Percentiles rank a stretch among this genome's conserved stretches.
Evolutionary conservation across 495 filamentous ascomycete species (phyloP).

Genomic region (Platismatia glauca): DNA sequence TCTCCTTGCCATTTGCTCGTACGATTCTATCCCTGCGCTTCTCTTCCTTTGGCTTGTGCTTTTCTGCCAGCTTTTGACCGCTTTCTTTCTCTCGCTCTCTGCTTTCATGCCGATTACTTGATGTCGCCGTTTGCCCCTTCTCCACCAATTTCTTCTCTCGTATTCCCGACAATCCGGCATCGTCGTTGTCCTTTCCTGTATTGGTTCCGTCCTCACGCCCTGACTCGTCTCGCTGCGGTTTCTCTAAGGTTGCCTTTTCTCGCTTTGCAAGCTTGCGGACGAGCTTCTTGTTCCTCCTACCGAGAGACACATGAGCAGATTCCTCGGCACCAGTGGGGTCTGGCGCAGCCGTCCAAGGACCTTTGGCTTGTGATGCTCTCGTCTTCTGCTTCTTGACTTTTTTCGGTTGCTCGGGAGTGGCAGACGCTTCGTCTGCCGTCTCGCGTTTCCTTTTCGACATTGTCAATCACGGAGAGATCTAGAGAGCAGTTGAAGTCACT

Average conservation of each 20-base stretch:
- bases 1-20: neutral
- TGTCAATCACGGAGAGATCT: neutral
- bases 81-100: neutral
- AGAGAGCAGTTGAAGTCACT: neutral
- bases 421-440: neutral
- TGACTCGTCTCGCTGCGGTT: neutral
- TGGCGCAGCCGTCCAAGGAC: neutral
- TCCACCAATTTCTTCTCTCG: neutral
- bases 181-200: neutral
- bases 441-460: slow-evolving; percentile 7
- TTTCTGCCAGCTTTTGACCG: neutral
- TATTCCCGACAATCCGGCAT: neutral
- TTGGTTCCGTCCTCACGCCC: neutral
- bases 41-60: neutral
- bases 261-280: neutral
- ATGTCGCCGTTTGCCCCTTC: neutral
- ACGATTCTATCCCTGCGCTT: neutral
- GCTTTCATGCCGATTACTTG: neutral
- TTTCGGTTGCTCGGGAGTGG: neutral
- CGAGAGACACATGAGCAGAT: neutral
- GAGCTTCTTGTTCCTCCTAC: neutral
- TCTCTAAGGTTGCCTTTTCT: neutral
- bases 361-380: neutral
- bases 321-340: neutral
- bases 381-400: slow-evolving; percentile 10